Percentiles rank a stretch among this genome's conserved stretches.
These are phyloP conservation scores for Yamadazyma diddensiae DNA, from an alignment of 1,139 yeast species.

Conservation along the genomic window DNA sequence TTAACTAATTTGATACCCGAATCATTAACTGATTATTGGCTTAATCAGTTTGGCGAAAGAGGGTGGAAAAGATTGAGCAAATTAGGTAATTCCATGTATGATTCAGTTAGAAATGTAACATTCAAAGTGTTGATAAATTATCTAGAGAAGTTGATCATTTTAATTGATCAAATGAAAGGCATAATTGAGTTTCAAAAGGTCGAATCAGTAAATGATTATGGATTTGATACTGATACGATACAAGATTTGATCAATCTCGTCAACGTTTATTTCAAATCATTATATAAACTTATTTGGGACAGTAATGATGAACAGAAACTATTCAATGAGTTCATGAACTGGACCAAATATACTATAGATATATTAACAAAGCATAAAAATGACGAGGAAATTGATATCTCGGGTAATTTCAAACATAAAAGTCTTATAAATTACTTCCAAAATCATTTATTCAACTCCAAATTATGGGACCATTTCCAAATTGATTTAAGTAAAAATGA, in stretches of 20 bases:
- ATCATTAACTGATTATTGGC: slow-evolving; percentile 37
- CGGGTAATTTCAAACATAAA: slow-evolving; percentile 21
- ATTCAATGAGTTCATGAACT: slow-evolving; percentile 50
- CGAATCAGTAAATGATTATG: slow-evolving; percentile 19
- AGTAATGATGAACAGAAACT: slow-evolving; percentile 50
- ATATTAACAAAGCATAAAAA: slow-evolving; percentile 37
- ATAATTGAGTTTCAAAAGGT: slow-evolving; percentile 36
- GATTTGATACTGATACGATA: slow-evolving; percentile 26
- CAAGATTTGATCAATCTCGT: slow-evolving; percentile 25
- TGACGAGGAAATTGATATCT: slow-evolving; percentile 20
- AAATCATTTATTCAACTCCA: slow-evolving; percentile 23
- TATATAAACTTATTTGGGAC: slow-evolving; percentile 44
- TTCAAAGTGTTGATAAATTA: slow-evolving; percentile 54
- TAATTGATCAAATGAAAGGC: slow-evolving; percentile 49
- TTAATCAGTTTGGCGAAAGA: slow-evolving; percentile 61
- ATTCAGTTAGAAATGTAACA: slow-evolving; percentile 40
- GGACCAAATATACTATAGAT: slow-evolving; percentile 43
- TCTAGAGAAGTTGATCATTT: slow-evolving; percentile 53
- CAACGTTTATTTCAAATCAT: slow-evolving; percentile 29
- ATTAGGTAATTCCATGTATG: slow-evolving; percentile 50
- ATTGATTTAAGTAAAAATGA: slow-evolving; percentile 15
- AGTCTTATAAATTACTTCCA: slow-evolving; percentile 32
- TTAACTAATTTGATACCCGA: slow-evolving; percentile 57
- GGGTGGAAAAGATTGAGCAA: slow-evolving; percentile 61
- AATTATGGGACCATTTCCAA: slow-evolving; percentile 22